Conservation (phyloP, 2,329 filamentous ascomycete species). For the Colletotrichum lini region DNA sequence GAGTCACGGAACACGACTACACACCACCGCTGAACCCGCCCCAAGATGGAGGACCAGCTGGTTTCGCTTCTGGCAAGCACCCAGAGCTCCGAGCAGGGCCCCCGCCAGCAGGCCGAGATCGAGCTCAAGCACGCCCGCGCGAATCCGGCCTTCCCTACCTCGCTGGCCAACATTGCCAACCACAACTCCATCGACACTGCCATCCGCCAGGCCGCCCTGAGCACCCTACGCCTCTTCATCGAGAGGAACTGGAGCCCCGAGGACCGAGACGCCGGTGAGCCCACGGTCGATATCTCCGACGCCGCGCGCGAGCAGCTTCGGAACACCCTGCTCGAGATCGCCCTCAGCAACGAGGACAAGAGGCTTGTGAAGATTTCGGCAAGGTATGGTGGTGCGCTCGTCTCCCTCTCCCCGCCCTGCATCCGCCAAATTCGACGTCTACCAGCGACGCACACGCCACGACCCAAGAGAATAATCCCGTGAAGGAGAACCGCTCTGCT, state of each 20-base stretch:
- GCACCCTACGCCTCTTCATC: slow-evolving; percentile 86
- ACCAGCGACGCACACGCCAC: neutral
- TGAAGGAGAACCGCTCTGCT: slow-evolving; percentile 13
- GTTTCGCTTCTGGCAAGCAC: slow-evolving; percentile 90
- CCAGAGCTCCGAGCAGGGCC: slow-evolving; percentile 80
- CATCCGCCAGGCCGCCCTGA: slow-evolving; percentile 87
- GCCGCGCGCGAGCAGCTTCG: slow-evolving; percentile 81
- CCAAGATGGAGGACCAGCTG: slow-evolving; percentile 90
- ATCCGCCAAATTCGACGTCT: neutral
- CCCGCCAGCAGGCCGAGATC: slow-evolving; percentile 88
- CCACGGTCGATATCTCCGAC: slow-evolving; percentile 78
- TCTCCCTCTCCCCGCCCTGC: neutral
- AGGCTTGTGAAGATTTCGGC: slow-evolving; percentile 91
- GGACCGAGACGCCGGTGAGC: slow-evolving; percentile 76
- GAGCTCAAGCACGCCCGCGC: slow-evolving; percentile 81
- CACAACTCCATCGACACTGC: slow-evolving; percentile 80
- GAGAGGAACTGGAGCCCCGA: slow-evolving; percentile 86
- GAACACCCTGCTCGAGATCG: slow-evolving; percentile 81
- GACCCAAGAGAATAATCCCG: neutral
- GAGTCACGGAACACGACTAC: slow-evolving; percentile 3
- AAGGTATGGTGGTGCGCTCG: slow-evolving; percentile 67
- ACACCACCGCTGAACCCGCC: slow-evolving; percentile 9
- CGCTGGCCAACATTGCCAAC: slow-evolving; percentile 84
- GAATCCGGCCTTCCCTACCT: slow-evolving; percentile 81
- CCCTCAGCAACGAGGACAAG: slow-evolving; percentile 80